These are phyloP conservation scores for Hanseniaspora mollemarum DNA, from an alignment of 805 yeast species.

Conservation along the genomic window DNA sequence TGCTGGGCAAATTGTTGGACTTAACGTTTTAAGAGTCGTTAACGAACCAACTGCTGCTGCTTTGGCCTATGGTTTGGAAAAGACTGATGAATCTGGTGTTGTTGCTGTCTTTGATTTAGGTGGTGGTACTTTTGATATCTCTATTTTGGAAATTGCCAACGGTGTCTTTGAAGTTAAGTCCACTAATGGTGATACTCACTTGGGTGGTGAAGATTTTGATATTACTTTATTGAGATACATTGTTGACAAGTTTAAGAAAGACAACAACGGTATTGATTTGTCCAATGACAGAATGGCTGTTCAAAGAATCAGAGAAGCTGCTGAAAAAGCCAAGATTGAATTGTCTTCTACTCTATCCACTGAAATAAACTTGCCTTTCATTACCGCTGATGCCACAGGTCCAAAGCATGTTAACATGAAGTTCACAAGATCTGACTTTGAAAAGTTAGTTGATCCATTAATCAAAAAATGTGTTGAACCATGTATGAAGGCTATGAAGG, in stretches of 20 bases:
- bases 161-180: conserved; percentile 98
- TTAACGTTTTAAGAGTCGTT: conserved; percentile 68
- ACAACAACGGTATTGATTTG: conserved; percentile 52
- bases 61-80: conserved; percentile 87
- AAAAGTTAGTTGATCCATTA: conserved; percentile 54
- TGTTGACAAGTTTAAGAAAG: conserved; percentile 58
- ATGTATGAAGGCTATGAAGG: conserved; percentile 64
- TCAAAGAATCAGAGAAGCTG: conserved; percentile 75
- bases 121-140: conserved; percentile 98
- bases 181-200: conserved; percentile 84
- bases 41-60: conserved; percentile 90
- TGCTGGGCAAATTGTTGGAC: conserved; percentile 94
- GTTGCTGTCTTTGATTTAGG: conserved; percentile 96
- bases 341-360: conserved; percentile 58
- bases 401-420: conserved; percentile 57
- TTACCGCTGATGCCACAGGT: conserved; percentile 69
- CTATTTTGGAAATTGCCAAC: conserved; percentile 89
- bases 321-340: conserved; percentile 72
- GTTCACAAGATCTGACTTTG: conserved; percentile 62
- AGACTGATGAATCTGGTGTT: conserved; percentile 51
- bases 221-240: conserved; percentile 76
- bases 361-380: conserved; percentile 63
- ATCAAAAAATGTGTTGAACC: conserved; percentile 65
- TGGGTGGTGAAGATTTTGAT: conserved; percentile 84
- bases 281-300: conserved; percentile 52